Percentiles rank a stretch among this genome's conserved stretches.
phyloP scores from a whole-genome alignment of 352 stramenopile genomes.

The Peronospora farinosa region DNA sequence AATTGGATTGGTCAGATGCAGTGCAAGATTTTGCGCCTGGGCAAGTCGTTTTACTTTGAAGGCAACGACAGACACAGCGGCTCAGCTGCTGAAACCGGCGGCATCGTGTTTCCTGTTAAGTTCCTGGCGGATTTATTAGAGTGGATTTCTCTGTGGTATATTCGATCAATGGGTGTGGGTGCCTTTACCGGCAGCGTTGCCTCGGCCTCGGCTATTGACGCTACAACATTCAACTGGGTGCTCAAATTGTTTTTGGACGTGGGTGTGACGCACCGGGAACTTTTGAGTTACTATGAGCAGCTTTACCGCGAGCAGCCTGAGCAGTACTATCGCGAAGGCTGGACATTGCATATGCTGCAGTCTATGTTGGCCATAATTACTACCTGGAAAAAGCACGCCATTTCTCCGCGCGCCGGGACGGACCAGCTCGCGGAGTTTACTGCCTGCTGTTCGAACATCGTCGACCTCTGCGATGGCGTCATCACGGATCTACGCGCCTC shows the following conservation, averaged over 20 bases:
- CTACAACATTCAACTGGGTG: slow-evolving; percentile 75
- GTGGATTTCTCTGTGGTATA: slow-evolving; percentile 73
- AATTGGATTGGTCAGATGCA: slow-evolving; percentile 80
- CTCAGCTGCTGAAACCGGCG: slow-evolving; percentile 29
- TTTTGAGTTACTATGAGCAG: slow-evolving; percentile 77
- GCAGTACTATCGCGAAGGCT: slow-evolving; percentile 68
- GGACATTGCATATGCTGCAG: slow-evolving; percentile 73
- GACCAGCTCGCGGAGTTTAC: slow-evolving; percentile 70
- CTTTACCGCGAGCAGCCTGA: slow-evolving; percentile 68
- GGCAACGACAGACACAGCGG: slow-evolving; percentile 43
- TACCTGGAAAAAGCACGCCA: slow-evolving; percentile 81
- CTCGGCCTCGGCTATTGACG: slow-evolving; percentile 49
- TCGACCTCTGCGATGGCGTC: slow-evolving; percentile 72
- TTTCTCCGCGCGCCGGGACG: slow-evolving; percentile 58
- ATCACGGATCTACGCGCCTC: slow-evolving; percentile 77
- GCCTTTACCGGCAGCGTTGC: slow-evolving; percentile 31
- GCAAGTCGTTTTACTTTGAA: slow-evolving; percentile 67
- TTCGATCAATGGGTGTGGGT: slow-evolving; percentile 49
- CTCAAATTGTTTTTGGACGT: slow-evolving; percentile 79
- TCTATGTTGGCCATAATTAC: slow-evolving; percentile 66
- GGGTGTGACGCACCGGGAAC: slow-evolving; percentile 61
- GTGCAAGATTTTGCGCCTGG: slow-evolving; percentile 63
- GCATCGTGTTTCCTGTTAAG: slow-evolving; percentile 67
- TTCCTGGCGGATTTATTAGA: slow-evolving; percentile 74
- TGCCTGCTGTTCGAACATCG: slow-evolving; percentile 67